A percentile compares a stretch with the other conserved stretches of the same genome.
These are phyloP conservation scores for Ramaria sp. DNA, from an alignment of 768 basidiomycete genomes.

Conservation along the genomic window DNA sequence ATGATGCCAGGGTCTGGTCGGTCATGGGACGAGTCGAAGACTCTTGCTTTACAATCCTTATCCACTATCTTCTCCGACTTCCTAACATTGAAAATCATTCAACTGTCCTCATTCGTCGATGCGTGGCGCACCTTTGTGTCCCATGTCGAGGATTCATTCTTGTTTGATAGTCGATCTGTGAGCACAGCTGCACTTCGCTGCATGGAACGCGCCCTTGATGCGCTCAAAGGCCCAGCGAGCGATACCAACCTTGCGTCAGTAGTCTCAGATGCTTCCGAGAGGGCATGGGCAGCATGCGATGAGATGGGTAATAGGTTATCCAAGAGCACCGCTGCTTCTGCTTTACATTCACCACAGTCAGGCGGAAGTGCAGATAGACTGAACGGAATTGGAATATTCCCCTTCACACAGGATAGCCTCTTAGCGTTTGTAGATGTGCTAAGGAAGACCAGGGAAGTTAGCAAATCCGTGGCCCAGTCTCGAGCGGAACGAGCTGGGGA, in stretches of 20 bases:
- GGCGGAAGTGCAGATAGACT: background rate
- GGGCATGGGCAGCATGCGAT: constrained; percentile 63
- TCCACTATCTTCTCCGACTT: constrained; percentile 81
- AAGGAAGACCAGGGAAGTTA: constrained; percentile 43
- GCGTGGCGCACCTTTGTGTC: constrained; percentile 69
- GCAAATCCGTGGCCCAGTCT: constrained; percentile 22
- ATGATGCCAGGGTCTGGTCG: constrained; percentile 20
- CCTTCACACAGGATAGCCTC: constrained; percentile 81
- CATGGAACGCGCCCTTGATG: constrained; percentile 67
- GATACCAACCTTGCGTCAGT: constrained; percentile 23
- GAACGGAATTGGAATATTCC: constrained; percentile 15
- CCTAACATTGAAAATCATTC: constrained; percentile 60
- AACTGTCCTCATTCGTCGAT: constrained; percentile 53
- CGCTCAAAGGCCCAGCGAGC: constrained; percentile 28
- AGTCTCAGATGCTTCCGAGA: constrained; percentile 41
- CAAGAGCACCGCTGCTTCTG: constrained; percentile 6
- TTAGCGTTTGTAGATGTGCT: constrained; percentile 71
- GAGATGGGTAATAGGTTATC: constrained; percentile 46
- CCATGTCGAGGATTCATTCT: constrained; percentile 60
- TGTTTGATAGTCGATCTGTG: constrained; percentile 51
- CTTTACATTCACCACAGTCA: background rate
- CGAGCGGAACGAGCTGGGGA: constrained; percentile 21
- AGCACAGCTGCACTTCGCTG: constrained; percentile 81
- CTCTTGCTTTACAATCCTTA: constrained; percentile 73
- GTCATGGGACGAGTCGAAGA: constrained; percentile 83